A percentile compares a stretch with the other conserved stretches of the same genome.
phyloP scores from a whole-genome alignment of 352 stramenopile species.

The Lagenidium sp. region DNA sequence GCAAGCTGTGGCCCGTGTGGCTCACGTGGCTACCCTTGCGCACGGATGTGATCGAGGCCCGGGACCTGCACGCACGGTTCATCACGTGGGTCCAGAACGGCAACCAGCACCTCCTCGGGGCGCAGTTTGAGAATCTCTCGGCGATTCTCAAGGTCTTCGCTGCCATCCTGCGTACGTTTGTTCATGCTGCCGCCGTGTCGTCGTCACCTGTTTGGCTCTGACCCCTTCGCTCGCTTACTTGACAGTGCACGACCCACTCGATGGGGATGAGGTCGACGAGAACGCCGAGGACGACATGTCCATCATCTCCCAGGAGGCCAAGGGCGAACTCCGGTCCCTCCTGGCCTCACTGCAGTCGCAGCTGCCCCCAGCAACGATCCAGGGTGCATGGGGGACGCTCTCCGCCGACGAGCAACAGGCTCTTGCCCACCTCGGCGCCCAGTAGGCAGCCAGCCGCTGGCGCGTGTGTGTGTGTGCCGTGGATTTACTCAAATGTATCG shows the following conservation, averaged over 20 bases:
- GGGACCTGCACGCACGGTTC: conserved; percentile 65
- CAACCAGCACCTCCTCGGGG: conserved; percentile 56
- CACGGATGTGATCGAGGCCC: conserved; percentile 72
- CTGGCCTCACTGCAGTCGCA: conserved; percentile 63
- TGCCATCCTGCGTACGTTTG: conserved; percentile 49
- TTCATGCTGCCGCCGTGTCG: too few species aligned
- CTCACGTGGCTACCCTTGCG: conserved; percentile 75
- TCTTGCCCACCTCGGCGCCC: conserved; percentile 52
- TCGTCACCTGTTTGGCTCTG: too few species aligned
- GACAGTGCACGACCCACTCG: conserved; percentile 50
- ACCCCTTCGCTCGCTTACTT: conserved; percentile 13
- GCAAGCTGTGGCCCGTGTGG: conserved; percentile 66
- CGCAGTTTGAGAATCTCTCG: conserved; percentile 51
- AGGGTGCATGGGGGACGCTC: conserved; percentile 61
- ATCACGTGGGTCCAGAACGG: conserved; percentile 48
- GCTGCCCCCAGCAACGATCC: conserved; percentile 43
- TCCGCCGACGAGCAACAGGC: conserved; percentile 62
- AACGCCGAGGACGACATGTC: conserved; percentile 60
- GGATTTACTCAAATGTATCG: too few species aligned
- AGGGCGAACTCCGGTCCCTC: conserved; percentile 44
- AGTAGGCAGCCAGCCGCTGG: too few species aligned
- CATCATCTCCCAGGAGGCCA: conserved; percentile 57
- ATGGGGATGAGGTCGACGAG: conserved; percentile 37
- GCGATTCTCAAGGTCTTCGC: conserved; percentile 72
- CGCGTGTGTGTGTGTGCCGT: too few species aligned